These are phyloP conservation scores for Butyriboletus appendiculatus DNA, from an alignment of 1,284 basidiomycete species.

Conservation along the genomic window DNA sequence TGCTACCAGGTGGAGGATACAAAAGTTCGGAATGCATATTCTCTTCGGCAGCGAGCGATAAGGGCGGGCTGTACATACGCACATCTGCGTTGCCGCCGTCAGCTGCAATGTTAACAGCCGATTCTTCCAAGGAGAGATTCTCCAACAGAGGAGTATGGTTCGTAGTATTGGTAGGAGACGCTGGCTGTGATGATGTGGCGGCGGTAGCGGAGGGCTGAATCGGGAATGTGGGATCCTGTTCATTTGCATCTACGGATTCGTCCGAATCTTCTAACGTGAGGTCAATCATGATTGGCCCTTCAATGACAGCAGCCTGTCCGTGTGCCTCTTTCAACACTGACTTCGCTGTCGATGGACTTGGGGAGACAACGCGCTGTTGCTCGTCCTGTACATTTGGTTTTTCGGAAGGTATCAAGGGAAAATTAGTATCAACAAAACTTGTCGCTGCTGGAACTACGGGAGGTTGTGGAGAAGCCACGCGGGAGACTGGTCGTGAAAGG, in stretches of 20 bases:
- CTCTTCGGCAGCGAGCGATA: constrained; percentile 9
- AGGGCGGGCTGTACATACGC: constrained; percentile 23
- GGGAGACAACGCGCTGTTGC: neutral
- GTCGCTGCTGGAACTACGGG: neutral
- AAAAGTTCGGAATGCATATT: constrained; percentile 9
- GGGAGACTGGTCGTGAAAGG: neutral
- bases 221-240: constrained; percentile 10
- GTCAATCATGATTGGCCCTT: constrained; percentile 31
- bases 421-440: neutral
- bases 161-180: constrained; percentile 8
- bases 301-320: neutral
- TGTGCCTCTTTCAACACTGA: neutral
- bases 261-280: constrained; percentile 30
- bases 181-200: constrained; percentile 7
- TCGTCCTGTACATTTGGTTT: neutral
- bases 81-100: constrained; percentile 16
- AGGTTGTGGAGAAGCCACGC: neutral
- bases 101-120: neutral
- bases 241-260: constrained; percentile 17
- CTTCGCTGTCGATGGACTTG: neutral
- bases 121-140: constrained; percentile 28
- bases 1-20: constrained; percentile 4
- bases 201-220: constrained; percentile 5
- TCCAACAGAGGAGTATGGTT: constrained; percentile 22
- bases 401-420: neutral